Evolutionary conservation across 164 flowering plant species (phyloP).

Genomic region (Dillenia suffruticosa): DNA sequence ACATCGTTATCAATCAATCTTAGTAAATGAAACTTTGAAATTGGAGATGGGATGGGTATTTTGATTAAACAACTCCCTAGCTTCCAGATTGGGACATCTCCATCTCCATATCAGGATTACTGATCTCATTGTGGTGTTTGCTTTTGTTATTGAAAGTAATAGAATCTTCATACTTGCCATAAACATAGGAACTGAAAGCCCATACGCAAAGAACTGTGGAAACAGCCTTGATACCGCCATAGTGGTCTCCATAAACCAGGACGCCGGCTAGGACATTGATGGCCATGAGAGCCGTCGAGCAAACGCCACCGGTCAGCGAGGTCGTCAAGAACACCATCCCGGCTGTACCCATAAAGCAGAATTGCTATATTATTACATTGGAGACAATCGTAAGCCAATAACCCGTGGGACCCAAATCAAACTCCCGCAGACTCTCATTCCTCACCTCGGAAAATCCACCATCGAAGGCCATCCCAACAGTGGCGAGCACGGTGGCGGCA

Average conservation of each 20-base stretch:
- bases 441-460: conserved; percentile 54
- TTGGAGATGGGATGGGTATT: no score
- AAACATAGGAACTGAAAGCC: conserved; percentile 77
- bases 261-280: conserved; percentile 66
- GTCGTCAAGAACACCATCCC: conserved; percentile 74
- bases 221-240: conserved; percentile 56
- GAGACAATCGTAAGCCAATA: conserved; percentile 45
- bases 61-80: no score
- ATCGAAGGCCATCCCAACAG: conserved; percentile 50
- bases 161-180: conserved; percentile 42
- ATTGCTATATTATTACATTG: conserved; percentile 58
- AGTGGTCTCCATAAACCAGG: conserved; percentile 46
- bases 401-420: conserved; percentile 33
- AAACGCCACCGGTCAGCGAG: conserved; percentile 67
- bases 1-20: no score
- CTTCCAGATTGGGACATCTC: no score
- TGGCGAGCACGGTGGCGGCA: conserved; percentile 52
- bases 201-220: conserved; percentile 60
- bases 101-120: no score
- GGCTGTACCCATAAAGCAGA: conserved; percentile 78
- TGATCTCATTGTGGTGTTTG: no score
- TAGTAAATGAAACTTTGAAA: no score
- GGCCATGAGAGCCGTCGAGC: conserved; percentile 73
- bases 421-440: conserved; percentile 29
- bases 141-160: no score